These are phyloP conservation scores for Pythium chondricola DNA, from an alignment of 352 stramenopile species.

Conservation along the genomic window DNA sequence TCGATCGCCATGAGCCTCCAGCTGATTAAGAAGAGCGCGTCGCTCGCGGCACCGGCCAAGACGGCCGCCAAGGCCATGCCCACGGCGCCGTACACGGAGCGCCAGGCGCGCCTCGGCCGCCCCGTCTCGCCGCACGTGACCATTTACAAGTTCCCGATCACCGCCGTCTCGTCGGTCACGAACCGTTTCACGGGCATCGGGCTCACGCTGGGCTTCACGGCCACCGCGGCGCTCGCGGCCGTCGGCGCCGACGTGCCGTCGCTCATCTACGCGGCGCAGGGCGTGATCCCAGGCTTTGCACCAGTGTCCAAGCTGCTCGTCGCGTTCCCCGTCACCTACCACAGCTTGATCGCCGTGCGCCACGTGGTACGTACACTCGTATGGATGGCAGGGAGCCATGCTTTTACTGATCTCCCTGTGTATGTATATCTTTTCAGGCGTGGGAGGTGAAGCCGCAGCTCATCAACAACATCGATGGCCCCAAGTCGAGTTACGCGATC, in stretches of 20 bases:
- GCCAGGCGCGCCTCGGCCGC: constrained; percentile 70
- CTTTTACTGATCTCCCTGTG: no score
- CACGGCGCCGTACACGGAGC: constrained; percentile 48
- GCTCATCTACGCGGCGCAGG: constrained; percentile 50
- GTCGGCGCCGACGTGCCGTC: constrained; percentile 49
- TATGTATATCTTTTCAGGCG: constrained; percentile 23
- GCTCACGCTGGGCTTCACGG: constrained; percentile 62
- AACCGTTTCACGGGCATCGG: constrained; percentile 84
- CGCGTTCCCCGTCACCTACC: constrained; percentile 87
- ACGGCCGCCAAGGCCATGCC: constrained; percentile 35
- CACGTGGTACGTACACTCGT: constrained; percentile 40
- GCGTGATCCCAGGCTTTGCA: constrained; percentile 29
- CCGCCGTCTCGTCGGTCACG: constrained; percentile 87
- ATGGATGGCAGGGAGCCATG: no score
- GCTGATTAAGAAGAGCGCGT: constrained; percentile 15
- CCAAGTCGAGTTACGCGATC: constrained; percentile 49
- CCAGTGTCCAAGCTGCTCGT: constrained; percentile 82
- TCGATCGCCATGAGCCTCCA: constrained; percentile 17
- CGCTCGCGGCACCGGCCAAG: constrained; percentile 14
- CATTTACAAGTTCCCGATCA: constrained; percentile 89
- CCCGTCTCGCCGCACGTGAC: constrained; percentile 90
- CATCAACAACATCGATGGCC: constrained; percentile 68
- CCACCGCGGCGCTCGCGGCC: constrained; percentile 45
- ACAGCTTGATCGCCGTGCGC: constrained; percentile 81
- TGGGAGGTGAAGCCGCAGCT: constrained; percentile 90